Evolutionary conservation across 257 asterid genomes (phyloP), one percentile per base, ranked within the genome.

Genomic region (Ehretia macrophylla): DNA sequence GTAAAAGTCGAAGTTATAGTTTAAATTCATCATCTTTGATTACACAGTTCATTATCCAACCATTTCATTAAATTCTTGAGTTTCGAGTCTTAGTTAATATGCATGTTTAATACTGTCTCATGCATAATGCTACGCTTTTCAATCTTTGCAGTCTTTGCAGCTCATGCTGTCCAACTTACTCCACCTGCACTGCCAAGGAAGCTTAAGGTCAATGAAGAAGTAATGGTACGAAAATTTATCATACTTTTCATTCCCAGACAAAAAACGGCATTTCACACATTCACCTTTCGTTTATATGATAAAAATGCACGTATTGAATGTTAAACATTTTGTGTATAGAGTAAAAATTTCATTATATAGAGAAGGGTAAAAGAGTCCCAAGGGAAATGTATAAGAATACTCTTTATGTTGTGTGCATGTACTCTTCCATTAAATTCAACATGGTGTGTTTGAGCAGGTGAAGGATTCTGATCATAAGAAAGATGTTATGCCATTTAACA

Each of bases 171-270:
- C 59, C 70, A 69, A 62, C 38, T 63, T 47, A n/a, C 64, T 67
- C 27, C 69, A 10, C 62, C 69, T 65, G 55, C 74, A 54, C 55
- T 79, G 27, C 67, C 92, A 51, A 81, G 92, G 67, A 87, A 85
- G 62, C 73, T 85, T 51, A 79, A 76, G 63, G 69, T 68, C 66
- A 50, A 80, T 20, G 72, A 77, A 56, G 74, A 67, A 3, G 48
- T 40, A 54, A 73, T 13, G 59, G 91, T 82, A 63, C 19, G 59
- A 10, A 50, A 16, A 42, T 9, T n/a, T n/a, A n/a, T n/a, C n/a
- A n/a, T n/a, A n/a, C n/a, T n/a, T n/a, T n/a, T n/a, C n/a, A n/a
- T n/a, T n/a, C n/a, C n/a, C n/a, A n/a, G n/a, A n/a, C n/a, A n/a
- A n/a, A n/a, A n/a, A n/a, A n/a, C n/a, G n/a, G n/a, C n/a, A n/a